Conservation (phyloP, 345 rosid genomes). For the Mangifera indica region DNA sequence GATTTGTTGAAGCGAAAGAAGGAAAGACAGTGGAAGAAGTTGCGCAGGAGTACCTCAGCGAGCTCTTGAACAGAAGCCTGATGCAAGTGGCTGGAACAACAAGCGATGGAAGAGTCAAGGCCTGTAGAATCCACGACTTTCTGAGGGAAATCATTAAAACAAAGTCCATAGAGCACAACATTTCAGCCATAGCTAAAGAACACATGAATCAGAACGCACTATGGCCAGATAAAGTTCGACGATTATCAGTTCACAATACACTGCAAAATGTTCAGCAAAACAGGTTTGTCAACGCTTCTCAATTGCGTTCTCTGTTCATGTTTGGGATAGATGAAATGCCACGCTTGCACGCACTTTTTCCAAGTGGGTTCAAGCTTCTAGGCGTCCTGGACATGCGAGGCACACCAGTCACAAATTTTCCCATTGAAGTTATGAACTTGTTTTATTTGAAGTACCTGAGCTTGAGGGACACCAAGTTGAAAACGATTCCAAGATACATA, state of each 20-base stretch:
- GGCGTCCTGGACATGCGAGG: conserved; percentile 40
- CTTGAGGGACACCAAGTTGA: conserved; percentile 36
- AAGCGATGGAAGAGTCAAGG: conserved; percentile 32
- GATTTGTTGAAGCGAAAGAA: conserved; percentile 37
- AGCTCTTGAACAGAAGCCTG: conserved; percentile 43
- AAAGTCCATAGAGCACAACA: conserved; percentile 41
- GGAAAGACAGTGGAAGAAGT: conserved; percentile 46
- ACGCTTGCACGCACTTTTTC: neutral
- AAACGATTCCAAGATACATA: conserved; percentile 33
- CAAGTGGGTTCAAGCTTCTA: conserved; percentile 29
- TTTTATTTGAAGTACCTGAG: conserved; percentile 36
- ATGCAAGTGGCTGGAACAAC: conserved; percentile 29
- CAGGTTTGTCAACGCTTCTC: conserved; percentile 14
- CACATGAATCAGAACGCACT: neutral
- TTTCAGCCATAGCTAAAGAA: conserved; percentile 29
- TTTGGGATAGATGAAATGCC: conserved; percentile 25
- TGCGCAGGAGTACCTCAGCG: conserved; percentile 41
- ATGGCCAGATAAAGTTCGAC: conserved; percentile 42
- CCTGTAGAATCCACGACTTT: conserved; percentile 41
- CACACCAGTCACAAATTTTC: conserved; percentile 34
- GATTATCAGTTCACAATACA: conserved; percentile 35
- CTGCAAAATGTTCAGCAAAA: conserved; percentile 16
- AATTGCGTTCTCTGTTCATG: conserved; percentile 40
- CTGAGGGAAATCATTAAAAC: conserved; percentile 32
- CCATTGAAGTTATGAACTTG: conserved; percentile 26